Percentiles rank a stretch among this genome's conserved stretches.
phyloP scores from a whole-genome alignment of 352 stramenopile genomes.

The Phytophthora sp. region DNA sequence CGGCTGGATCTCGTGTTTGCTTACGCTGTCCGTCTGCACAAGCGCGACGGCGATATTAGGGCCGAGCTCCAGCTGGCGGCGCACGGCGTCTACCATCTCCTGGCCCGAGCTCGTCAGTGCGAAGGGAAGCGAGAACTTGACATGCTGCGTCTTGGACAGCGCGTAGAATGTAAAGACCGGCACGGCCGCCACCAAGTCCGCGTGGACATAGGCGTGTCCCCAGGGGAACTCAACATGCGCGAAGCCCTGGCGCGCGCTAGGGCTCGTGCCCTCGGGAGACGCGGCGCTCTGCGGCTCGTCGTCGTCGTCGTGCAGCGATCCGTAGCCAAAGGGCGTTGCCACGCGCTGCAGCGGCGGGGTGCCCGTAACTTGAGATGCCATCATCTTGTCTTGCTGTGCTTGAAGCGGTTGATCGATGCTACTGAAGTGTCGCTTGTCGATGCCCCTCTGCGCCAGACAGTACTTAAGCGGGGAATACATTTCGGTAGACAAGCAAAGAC shows the following conservation, averaged over 20 bases:
- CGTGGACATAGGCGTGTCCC: slow-evolving; percentile 73
- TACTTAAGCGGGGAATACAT: slow-evolving; percentile 17
- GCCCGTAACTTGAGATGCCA: slow-evolving; percentile 12
- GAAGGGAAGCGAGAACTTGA: slow-evolving; percentile 77
- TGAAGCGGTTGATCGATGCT: slow-evolving; percentile 25
- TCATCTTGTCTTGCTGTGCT: slow-evolving; percentile 21
- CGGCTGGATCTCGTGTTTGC: slow-evolving; percentile 70
- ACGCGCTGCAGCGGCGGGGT: slow-evolving; percentile 44
- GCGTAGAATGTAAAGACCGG: slow-evolving; percentile 86
- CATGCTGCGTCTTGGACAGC: slow-evolving; percentile 55
- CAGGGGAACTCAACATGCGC: slow-evolving; percentile 77
- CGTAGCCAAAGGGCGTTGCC: slow-evolving; percentile 76
- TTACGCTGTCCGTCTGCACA: slow-evolving; percentile 79
- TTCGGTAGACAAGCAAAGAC: slow-evolving; percentile 13
- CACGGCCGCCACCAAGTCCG: slow-evolving; percentile 56
- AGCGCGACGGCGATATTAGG: slow-evolving; percentile 64
- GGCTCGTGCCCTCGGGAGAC: slow-evolving; percentile 12
- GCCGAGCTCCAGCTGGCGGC: slow-evolving; percentile 49
- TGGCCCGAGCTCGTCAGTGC: slow-evolving; percentile 52
- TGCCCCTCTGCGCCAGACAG: no score
- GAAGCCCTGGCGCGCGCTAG: slow-evolving; percentile 42
- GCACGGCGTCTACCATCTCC: slow-evolving; percentile 71
- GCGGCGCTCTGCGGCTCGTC: slow-evolving; percentile 20
- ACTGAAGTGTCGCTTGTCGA: slow-evolving; percentile 18
- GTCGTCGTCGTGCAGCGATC: slow-evolving; percentile 44